Evolutionary conservation across 2,329 filamentous ascomycete species (phyloP).

Genomic region (Juglanconis sp.): DNA sequence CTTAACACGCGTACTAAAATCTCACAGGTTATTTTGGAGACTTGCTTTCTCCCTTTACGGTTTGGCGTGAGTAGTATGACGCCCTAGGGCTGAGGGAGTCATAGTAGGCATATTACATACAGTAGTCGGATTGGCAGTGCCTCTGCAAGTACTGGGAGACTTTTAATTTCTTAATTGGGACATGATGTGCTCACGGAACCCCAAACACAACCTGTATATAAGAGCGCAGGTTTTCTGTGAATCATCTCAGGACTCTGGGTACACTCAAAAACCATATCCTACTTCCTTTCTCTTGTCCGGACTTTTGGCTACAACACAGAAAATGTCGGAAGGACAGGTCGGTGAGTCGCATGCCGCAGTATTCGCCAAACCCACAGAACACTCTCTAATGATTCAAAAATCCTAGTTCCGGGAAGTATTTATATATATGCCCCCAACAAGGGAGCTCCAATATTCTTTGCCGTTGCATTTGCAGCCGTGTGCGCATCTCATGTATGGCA

Average conservation of each 20-base stretch:
- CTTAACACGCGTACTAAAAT: neutral
- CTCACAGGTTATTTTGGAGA: neutral
- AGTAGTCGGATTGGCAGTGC: neutral
- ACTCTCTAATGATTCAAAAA: neutral
- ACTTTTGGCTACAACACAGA: neutral
- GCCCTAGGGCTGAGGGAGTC: neutral
- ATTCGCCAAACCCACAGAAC: neutral
- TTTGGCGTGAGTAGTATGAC: neutral
- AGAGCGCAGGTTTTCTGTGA: neutral
- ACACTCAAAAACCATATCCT: neutral
- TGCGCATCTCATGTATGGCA: constrained; percentile 29
- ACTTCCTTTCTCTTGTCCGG: neutral
- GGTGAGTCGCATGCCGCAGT: neutral
- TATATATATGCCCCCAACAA: constrained; percentile 34
- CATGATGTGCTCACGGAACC: no score
- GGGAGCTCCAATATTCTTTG: constrained; percentile 35
- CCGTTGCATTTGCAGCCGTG: constrained; percentile 28
- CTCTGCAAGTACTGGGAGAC: neutral
- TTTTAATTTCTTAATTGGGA: neutral
- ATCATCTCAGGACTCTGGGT: neutral
- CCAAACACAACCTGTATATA: neutral
- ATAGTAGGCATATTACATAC: neutral
- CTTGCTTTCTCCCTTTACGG: neutral
- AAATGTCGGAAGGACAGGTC: constrained; percentile 2
- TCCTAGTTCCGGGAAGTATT: constrained; percentile 24